Evolutionary conservation across 768 basidiomycete species (phyloP).

Genomic region (Amanita exitialis): DNA sequence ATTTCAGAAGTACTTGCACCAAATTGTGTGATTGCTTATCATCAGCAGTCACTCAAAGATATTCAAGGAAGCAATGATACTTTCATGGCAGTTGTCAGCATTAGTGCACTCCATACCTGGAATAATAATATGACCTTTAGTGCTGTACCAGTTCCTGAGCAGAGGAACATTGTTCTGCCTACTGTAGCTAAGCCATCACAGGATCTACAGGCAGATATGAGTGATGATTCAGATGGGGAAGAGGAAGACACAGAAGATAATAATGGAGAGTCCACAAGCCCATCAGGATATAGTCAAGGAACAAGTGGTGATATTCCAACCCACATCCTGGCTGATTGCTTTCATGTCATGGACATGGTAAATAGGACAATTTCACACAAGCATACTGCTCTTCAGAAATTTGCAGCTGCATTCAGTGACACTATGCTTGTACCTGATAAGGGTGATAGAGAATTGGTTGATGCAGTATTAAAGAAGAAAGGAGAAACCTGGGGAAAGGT

Average conservation of each 20-base stretch:
- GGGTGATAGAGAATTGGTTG: slow-evolving; percentile 8
- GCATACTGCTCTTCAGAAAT: slow-evolving; percentile 7
- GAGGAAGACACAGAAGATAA: not conserved
- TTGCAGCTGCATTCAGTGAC: slow-evolving; percentile 12
- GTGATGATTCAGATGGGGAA: not conserved
- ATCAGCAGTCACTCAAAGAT: slow-evolving; percentile 6
- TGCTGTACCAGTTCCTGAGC: not conserved
- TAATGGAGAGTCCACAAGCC: not conserved
- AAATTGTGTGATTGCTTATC: slow-evolving; percentile 6
- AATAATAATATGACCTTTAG: not conserved
- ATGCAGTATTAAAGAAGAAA: slow-evolving; percentile 4
- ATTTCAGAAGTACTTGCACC: slow-evolving; percentile 11
- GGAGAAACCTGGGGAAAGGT: slow-evolving; percentile 6
- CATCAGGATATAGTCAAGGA: not conserved
- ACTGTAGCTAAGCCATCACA: not conserved
- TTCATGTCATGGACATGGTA: slow-evolving; percentile 8
- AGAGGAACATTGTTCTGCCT: not conserved
- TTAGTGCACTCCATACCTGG: slow-evolving; percentile 6
- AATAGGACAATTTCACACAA: slow-evolving; percentile 6
- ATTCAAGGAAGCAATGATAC: not conserved
- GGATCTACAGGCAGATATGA: not conserved
- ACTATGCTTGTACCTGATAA: slow-evolving; percentile 12
- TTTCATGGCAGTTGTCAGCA: slow-evolving; percentile 10
- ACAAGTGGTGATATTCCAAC: slow-evolving; percentile 2
- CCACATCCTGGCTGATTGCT: slow-evolving; percentile 8